Percentiles rank a stretch among this genome's conserved stretches.
Conservation (phyloP, 2,329 filamentous ascomycete species). For the Xylaria sp. region DNA sequence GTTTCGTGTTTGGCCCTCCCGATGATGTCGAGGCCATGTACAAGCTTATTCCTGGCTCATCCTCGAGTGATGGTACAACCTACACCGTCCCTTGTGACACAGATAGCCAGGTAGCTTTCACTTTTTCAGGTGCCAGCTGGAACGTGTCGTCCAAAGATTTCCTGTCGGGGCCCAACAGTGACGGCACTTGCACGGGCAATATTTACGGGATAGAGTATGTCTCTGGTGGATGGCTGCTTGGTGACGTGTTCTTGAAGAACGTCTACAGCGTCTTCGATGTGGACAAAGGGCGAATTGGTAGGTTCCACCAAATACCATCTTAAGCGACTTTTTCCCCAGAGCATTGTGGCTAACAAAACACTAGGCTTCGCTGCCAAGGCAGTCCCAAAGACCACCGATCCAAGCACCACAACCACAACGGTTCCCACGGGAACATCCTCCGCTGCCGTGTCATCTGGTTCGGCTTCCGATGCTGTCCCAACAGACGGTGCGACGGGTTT, state of each 20-base stretch:
- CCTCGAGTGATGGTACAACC: slow-evolving; percentile 64
- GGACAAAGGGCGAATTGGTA: slow-evolving; percentile 73
- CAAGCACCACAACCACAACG: slow-evolving; percentile 33
- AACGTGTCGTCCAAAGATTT: slow-evolving; percentile 77
- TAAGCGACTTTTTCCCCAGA: background rate
- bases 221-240: slow-evolving; percentile 77
- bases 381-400: slow-evolving; percentile 22
- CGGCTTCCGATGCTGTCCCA: slow-evolving; percentile 30
- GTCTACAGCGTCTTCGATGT: slow-evolving; percentile 88
- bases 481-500: slow-evolving; percentile 46
- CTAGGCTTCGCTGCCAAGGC: slow-evolving; percentile 54
- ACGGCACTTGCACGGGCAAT: slow-evolving; percentile 73
- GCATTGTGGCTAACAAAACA: slow-evolving; percentile 20
- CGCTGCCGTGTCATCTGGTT: slow-evolving; percentile 39
- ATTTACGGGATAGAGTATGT: slow-evolving; percentile 79
- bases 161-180: slow-evolving; percentile 60
- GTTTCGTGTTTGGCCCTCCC: slow-evolving; percentile 78
- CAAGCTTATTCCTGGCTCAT: slow-evolving; percentile 71
- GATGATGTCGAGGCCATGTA: slow-evolving; percentile 76
- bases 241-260: slow-evolving; percentile 88
- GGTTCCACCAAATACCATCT: slow-evolving; percentile 40
- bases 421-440: slow-evolving; percentile 39
- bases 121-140: slow-evolving; percentile 75
- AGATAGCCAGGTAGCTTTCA: slow-evolving; percentile 68
- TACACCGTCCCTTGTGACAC: slow-evolving; percentile 81